These are phyloP conservation scores for Aegilops umbellulata DNA, from an alignment of 176 grass and related monocot genomes.

Conservation along the genomic window DNA sequence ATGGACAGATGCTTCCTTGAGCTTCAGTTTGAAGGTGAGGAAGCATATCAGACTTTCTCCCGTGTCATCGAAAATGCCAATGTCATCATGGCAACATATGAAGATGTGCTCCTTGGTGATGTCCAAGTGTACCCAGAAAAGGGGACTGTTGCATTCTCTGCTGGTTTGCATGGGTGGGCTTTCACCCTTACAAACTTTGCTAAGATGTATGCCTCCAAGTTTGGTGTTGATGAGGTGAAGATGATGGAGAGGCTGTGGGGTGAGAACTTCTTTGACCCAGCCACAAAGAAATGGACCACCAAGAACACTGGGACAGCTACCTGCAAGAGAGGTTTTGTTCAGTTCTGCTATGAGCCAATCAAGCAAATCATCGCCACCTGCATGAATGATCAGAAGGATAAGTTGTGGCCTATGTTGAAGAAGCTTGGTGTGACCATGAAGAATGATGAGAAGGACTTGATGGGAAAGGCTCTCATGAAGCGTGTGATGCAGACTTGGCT, in stretches of 20 bases:
- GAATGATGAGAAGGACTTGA: constrained; percentile 66
- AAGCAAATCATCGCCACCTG: constrained; percentile 79
- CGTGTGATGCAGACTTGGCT: constrained; percentile 89
- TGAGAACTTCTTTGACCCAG: constrained; percentile 87
- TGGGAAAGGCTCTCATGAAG: constrained; percentile 86
- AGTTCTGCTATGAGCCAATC: constrained; percentile 87
- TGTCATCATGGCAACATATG: constrained; percentile 84
- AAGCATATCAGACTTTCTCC: constrained; percentile 66
- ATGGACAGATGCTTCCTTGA: constrained; percentile 83
- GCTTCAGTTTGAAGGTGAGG: constrained; percentile 81
- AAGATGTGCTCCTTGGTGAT: constrained; percentile 75
- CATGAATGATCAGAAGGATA: constrained; percentile 87
- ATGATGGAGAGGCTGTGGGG: constrained; percentile 96
- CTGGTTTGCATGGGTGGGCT: constrained; percentile 74
- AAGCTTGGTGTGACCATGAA: constrained; percentile 78
- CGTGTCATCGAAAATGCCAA: constrained; percentile 77
- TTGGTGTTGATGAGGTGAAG: constrained; percentile 76
- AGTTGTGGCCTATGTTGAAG: constrained; percentile 84
- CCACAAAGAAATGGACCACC: constrained; percentile 77
- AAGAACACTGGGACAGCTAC: constrained; percentile 60
- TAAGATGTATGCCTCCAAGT: constrained; percentile 86
- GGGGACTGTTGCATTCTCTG: constrained; percentile 79
- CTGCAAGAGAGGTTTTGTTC: constrained; percentile 85
- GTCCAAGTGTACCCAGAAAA: constrained; percentile 87
- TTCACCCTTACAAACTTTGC: constrained; percentile 78